Evolutionary conservation across 73 alveolate genomes (phyloP), one percentile per base, ranked within the genome.

Genomic region (Paraurostyla sp.): DNA sequence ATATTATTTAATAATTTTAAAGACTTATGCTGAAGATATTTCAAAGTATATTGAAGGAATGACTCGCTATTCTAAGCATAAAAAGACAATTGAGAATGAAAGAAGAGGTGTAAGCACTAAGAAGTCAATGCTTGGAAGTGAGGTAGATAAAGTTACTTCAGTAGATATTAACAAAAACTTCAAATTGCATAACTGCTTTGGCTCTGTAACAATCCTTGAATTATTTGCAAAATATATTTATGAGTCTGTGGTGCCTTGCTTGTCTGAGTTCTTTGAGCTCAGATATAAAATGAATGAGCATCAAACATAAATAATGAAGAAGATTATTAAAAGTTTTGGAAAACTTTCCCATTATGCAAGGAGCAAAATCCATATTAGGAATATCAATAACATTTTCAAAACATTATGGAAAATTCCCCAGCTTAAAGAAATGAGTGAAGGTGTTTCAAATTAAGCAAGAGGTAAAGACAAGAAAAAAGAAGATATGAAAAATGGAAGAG

Each of bases 181-280:
- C 68, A 73, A 38, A 52, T 15, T 73, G 58, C 83, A 51, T 41
- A 56, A 59, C n/a, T 60, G 91, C 85, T 83, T 83, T 43, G 85
- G 85, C 23, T 42, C 62, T 2, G 41, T 40, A 3, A 30, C 45
- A 13, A 23, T 83, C 30, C 20, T 54, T 16, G 49, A 46, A 0
- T 23, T 62, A 2, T 35, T 83, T 32, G n/a, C 4, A 36, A 20
- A 22, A 4, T 83, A 83, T 58, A 63, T 83, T 41, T 83, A 52
- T 48, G 85, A 83, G 58, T 43, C 58, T 0, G 41, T 83, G 25
- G 35, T 60, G 15, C 91, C 68, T 6, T 13, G 41, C 40, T 38
- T 83, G 33, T 42, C 35, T 33, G 57, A 83, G 45, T 83, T 60
- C 91, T 83, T 83, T 59, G 80, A 60, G 35, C 59, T 83, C 33